These are phyloP conservation scores for Xylaria curta DNA, from an alignment of 495 filamentous ascomycete species.

Conservation along the genomic window DNA sequence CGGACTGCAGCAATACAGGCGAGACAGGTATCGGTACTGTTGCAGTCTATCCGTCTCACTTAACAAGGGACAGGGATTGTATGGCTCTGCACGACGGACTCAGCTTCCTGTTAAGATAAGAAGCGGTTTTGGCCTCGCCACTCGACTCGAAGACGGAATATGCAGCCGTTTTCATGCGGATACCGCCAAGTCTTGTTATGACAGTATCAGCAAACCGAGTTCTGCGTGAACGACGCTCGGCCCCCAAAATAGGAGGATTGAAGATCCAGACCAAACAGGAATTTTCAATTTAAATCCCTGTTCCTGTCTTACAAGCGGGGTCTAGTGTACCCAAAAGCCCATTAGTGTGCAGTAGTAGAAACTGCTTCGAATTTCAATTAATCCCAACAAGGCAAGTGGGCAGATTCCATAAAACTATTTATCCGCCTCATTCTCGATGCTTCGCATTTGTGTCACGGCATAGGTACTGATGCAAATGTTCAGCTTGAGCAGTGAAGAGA, in stretches of 20 bases:
- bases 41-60: slow-evolving; percentile 16
- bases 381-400: slow-evolving; percentile 1
- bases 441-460: not conserved
- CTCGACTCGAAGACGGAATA: not conserved
- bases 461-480: not conserved
- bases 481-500: not conserved
- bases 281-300: slow-evolving; percentile 22
- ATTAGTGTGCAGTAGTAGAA: slow-evolving; percentile 1
- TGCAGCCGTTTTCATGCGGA: not conserved
- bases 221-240: slow-evolving; percentile 1
- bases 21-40: not conserved
- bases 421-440: slow-evolving; percentile 3
- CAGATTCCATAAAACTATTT: not conserved
- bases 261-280: not conserved
- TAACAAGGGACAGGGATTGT: slow-evolving; percentile 1
- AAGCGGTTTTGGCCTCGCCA: not conserved
- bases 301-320: not conserved
- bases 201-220: slow-evolving; percentile 12
- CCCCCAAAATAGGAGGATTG: not conserved
- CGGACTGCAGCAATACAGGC: not conserved
- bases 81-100: slow-evolving; percentile 7
- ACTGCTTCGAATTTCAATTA: not conserved
- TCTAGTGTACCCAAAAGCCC: not conserved
- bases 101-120: slow-evolving; percentile 22
- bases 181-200: slow-evolving; percentile 1